A percentile compares a stretch with the other conserved stretches of the same genome.
Conservation (phyloP, 805 yeast species). For the Ogataea glucozyma region DNA sequence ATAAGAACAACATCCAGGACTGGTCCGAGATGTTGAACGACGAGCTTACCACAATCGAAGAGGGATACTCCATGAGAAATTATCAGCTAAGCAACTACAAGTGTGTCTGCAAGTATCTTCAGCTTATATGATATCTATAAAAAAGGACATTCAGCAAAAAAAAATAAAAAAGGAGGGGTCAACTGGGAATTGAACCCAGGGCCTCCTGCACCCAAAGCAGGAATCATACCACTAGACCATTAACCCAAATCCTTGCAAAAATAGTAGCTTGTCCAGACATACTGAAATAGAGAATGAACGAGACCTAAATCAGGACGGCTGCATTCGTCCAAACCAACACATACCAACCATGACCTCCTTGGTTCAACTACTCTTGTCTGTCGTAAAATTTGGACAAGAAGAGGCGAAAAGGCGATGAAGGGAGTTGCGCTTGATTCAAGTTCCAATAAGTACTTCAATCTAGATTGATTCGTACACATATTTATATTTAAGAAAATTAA, state of each 20-base stretch:
- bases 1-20: conserved; percentile 17
- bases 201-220: conserved; percentile 60
- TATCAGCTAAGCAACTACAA: conserved; percentile 27
- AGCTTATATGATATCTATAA: conserved; percentile 9
- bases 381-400: no score
- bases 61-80: conserved; percentile 33
- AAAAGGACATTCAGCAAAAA: conserved; percentile 5
- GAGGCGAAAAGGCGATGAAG: no score
- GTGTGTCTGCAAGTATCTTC: conserved; percentile 20
- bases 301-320: no score
- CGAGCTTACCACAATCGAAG: conserved; percentile 23
- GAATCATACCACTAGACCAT: conserved; percentile 59
- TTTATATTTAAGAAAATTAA: no score
- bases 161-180: conserved; percentile 26
- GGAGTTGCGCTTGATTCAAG: no score
- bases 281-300: no score
- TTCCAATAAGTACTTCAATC: no score
- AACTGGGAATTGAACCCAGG: conserved; percentile 56
- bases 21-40: conserved; percentile 27
- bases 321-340: no score
- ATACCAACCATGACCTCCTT: no score
- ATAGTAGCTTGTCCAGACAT: no score
- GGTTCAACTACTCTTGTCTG: no score
- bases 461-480: not conserved
- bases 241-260: conserved; percentile 18